Conservation (phyloP, 805 yeast genomes). For the Candida endomychidarum region DNA sequence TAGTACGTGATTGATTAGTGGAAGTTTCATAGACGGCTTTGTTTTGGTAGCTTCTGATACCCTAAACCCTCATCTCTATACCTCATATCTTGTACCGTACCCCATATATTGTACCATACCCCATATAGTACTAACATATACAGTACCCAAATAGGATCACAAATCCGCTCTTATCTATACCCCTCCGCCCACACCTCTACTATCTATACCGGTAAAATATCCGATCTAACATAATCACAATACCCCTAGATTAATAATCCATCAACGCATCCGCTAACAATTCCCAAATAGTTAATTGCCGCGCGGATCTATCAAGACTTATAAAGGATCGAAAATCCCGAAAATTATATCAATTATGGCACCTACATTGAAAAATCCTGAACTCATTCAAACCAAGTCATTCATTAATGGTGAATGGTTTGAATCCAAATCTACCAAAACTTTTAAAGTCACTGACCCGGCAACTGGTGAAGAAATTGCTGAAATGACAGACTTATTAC, state of each 20-base stretch:
- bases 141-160: too few species aligned
- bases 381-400: slow-evolving; percentile 31
- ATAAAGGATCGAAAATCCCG: not conserved
- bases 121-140: too few species aligned
- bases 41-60: too few species aligned
- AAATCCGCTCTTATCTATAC: too few species aligned
- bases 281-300: slow-evolving; percentile 6
- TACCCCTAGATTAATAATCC: not conserved
- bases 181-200: too few species aligned
- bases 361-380: slow-evolving; percentile 30
- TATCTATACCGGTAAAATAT: too few species aligned
- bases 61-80: too few species aligned
- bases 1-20: too few species aligned
- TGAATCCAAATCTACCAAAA: slow-evolving; percentile 35
- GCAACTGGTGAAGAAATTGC: slow-evolving; percentile 38
- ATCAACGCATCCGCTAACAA: slow-evolving; percentile 2
- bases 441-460: slow-evolving; percentile 40
- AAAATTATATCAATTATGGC: slow-evolving; percentile 3
- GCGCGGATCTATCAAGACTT: slow-evolving; percentile 5
- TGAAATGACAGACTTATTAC: slow-evolving; percentile 46
- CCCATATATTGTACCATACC: too few species aligned
- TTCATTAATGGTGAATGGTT: slow-evolving; percentile 42
- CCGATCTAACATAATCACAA: too few species aligned
- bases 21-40: too few species aligned
- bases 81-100: too few species aligned